phyloP scores from a whole-genome alignment of 306 rosid genomes.

The Aeschynomene evenia region DNA sequence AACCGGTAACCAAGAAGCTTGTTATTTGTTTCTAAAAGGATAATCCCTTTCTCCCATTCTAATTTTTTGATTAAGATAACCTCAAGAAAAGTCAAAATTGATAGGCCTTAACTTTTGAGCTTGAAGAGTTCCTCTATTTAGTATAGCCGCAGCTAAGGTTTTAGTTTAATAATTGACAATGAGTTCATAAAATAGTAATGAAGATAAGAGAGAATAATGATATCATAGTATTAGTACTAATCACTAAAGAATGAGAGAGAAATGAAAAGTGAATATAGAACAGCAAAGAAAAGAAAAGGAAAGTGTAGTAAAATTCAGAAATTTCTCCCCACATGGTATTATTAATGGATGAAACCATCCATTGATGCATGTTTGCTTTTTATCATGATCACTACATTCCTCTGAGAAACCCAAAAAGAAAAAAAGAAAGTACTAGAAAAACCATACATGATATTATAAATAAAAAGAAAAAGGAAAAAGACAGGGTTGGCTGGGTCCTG shows the following conservation, averaged over 20 bases:
- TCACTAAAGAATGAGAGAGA: conserved; percentile 1
- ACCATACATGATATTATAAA: conserved; percentile 35
- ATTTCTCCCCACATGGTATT: conserved; percentile 31
- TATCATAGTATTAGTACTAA: background rate
- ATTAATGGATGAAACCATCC: conserved; percentile 23
- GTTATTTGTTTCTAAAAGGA: no score
- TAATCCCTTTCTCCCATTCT: no score
- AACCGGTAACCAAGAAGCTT: no score
- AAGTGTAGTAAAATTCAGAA: conserved; percentile 14
- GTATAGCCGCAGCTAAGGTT: no score
- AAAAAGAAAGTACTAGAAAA: conserved; percentile 27
- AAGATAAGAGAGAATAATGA: conserved; percentile 5
- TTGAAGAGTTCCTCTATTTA: no score
- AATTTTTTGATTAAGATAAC: no score
- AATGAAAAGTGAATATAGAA: conserved; percentile 24
- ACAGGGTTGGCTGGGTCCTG: conserved; percentile 36
- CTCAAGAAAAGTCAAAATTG: no score
- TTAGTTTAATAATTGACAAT: no score
- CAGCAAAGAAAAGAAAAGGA: no score
- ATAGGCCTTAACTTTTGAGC: no score
- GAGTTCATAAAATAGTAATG: no score
- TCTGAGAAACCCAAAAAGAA: conserved; percentile 22
- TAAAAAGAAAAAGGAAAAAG: no score
- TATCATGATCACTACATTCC: conserved; percentile 33
- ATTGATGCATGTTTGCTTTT: conserved; percentile 12